Percentiles rank a stretch among this genome's conserved stretches.
phyloP scores from a whole-genome alignment of 1,139 yeast species.

The Kodamaea anthophila region DNA sequence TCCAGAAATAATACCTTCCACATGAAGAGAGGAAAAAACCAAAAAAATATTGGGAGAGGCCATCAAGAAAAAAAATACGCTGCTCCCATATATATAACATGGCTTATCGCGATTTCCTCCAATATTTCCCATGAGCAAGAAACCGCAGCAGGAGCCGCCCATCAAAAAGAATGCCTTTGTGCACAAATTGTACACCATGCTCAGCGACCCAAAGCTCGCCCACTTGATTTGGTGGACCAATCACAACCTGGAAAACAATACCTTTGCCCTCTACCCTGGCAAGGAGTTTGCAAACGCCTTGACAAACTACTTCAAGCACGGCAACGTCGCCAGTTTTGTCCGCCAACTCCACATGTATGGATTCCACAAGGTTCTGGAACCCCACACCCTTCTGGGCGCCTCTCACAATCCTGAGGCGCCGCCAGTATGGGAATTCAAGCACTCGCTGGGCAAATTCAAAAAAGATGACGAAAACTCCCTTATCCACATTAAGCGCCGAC shows the following conservation, averaged over 20 bases:
- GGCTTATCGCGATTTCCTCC: constrained; percentile 1
- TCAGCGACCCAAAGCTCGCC: constrained; percentile 43
- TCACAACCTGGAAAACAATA: constrained; percentile 52
- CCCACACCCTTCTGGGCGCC: constrained; percentile 11
- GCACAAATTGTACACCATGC: constrained; percentile 55
- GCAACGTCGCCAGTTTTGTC: constrained; percentile 43
- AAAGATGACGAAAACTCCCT: constrained; percentile 68
- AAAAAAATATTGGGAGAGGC: constrained; percentile 1
- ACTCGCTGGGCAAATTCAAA: constrained; percentile 69
- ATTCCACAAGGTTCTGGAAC: constrained; percentile 49
- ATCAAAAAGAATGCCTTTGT: constrained; percentile 60
- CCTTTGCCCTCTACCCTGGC: constrained; percentile 58
- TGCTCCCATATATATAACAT: constrained; percentile 4
- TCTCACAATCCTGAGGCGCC: constrained; percentile 22
- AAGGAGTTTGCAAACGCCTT: constrained; percentile 41
- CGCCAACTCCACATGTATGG: constrained; percentile 47
- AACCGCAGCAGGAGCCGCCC: constrained; percentile 16
- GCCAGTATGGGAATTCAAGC: constrained; percentile 81
- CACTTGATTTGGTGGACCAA: constrained; percentile 75
- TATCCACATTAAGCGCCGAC: constrained; percentile 62
- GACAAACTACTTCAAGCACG: constrained; percentile 41
- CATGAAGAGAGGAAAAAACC: neutral
- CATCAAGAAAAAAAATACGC: constrained; percentile 2
- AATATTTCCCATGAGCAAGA: constrained; percentile 10
- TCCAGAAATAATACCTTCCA: constrained; percentile 3